Percentiles rank a stretch among this genome's conserved stretches.
Evolutionary conservation across 2,329 filamentous ascomycete species (phyloP).

Genomic region (Paecilomyces sp.): DNA sequence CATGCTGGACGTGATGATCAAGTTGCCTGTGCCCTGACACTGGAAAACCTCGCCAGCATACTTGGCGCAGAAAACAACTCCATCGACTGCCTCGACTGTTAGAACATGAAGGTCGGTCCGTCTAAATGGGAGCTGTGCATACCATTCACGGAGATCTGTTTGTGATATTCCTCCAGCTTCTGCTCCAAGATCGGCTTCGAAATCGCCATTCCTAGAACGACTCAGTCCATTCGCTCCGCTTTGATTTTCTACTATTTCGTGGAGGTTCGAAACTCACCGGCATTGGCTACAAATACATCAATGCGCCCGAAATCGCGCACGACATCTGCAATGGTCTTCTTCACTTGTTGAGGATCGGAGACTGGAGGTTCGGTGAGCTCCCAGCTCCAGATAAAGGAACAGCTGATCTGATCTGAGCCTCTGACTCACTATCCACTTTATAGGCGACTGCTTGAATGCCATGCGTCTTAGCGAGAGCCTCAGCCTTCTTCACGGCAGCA

Average conservation of each 20-base stretch:
- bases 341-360: constrained; percentile 32
- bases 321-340: constrained; percentile 26
- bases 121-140: background rate
- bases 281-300: constrained; percentile 40
- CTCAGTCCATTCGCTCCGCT: too few relatives aligned
- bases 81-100: background rate
- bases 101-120: background rate
- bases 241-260: background rate
- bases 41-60: constrained; percentile 59
- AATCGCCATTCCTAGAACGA: constrained; percentile 38
- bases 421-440: constrained; percentile 32
- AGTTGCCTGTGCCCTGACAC: constrained; percentile 55
- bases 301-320: constrained; percentile 36
- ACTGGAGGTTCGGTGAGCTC: constrained; percentile 20
- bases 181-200: constrained; percentile 51
- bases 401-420: too few relatives aligned
- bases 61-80: constrained; percentile 52
- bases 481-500: constrained; percentile 28
- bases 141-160: constrained; percentile 50
- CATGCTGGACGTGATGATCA: constrained; percentile 49
- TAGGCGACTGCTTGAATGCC: constrained; percentile 35
- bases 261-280: constrained; percentile 18
- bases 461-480: constrained; percentile 25
- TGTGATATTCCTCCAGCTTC: constrained; percentile 44
- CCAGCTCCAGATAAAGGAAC: background rate